These are phyloP conservation scores for Cairneyella variabilis DNA, from an alignment of 495 filamentous ascomycete species.

Conservation along the genomic window DNA sequence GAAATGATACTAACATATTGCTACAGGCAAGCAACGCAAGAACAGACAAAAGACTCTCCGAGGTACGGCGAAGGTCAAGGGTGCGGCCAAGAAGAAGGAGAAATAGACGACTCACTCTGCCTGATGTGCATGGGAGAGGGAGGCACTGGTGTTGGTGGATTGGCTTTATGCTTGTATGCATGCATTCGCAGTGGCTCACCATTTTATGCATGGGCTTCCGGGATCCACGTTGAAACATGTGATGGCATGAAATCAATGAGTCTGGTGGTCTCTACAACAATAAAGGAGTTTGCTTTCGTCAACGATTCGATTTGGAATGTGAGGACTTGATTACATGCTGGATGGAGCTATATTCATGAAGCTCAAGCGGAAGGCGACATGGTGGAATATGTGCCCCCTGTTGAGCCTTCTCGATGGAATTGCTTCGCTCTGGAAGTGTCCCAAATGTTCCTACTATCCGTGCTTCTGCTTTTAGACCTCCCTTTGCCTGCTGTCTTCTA, in stretches of 20 bases:
- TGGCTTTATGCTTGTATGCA: slow-evolving; percentile 23
- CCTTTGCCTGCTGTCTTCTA: no score
- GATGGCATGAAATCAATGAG: slow-evolving; percentile 7
- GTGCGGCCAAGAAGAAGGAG: slow-evolving; percentile 77
- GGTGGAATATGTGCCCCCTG: no score
- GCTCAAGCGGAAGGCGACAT: no score
- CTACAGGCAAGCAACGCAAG: slow-evolving; percentile 99
- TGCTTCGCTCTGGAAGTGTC: no score
- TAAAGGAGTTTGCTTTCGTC: slow-evolving; percentile 2
- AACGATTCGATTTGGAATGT: not conserved
- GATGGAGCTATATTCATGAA: no score
- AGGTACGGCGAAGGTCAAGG: slow-evolving; percentile 87
- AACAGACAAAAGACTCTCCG: slow-evolving; percentile 98
- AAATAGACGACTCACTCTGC: slow-evolving; percentile 23
- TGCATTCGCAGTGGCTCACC: slow-evolving; percentile 23
- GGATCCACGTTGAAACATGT: slow-evolving; percentile 19
- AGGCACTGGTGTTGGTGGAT: slow-evolving; percentile 22
- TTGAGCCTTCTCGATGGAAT: no score
- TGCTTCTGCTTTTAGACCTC: no score
- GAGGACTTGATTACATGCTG: no score
- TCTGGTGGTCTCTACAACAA: slow-evolving; percentile 2
- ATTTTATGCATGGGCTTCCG: slow-evolving; percentile 15
- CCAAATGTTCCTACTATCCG: no score
- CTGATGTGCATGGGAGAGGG: slow-evolving; percentile 17
- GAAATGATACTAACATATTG: slow-evolving; percentile 2